phyloP scores from a whole-genome alignment of 2,329 filamentous ascomycete genomes.

The Diaporthe eres region DNA sequence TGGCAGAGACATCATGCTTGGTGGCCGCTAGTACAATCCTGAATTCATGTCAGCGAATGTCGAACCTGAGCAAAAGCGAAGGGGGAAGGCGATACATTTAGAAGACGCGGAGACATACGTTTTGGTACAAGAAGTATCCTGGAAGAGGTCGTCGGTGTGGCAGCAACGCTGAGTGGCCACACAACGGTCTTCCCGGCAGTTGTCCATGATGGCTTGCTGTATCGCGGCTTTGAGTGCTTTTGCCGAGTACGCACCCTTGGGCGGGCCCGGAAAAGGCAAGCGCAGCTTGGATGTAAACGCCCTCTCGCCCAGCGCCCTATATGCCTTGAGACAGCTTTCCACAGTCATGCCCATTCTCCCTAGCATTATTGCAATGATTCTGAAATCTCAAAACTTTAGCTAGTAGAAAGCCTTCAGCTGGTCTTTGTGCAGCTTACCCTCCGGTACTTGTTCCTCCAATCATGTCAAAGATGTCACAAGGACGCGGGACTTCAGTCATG shows the following conservation, averaged over 20 bases:
- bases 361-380: constrained; percentile 50
- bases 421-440: constrained; percentile 39
- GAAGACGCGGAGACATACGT: constrained; percentile 44
- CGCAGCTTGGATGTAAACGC: constrained; percentile 46
- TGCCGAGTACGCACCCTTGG: constrained; percentile 46
- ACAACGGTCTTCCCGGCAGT: not conserved
- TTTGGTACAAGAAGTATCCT: constrained; percentile 45
- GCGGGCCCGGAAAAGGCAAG: constrained; percentile 38
- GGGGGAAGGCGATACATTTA: not conserved
- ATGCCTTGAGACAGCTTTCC: constrained; percentile 46
- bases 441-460: constrained; percentile 52
- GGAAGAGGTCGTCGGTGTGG: constrained; percentile 40
- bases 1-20: constrained; percentile 47
- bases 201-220: constrained; percentile 38
- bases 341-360: constrained; percentile 47
- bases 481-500: constrained; percentile 43
- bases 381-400: not conserved
- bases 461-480: constrained; percentile 49
- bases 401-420: not conserved
- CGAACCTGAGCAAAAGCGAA: not conserved
- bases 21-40: constrained; percentile 49
- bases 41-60: not conserved
- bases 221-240: constrained; percentile 47
- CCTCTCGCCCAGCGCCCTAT: constrained; percentile 37
- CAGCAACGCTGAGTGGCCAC: constrained; percentile 21